Base-by-base conservation (phyloP, 441 rosid species). In the Lepidium campestre region DNA sequence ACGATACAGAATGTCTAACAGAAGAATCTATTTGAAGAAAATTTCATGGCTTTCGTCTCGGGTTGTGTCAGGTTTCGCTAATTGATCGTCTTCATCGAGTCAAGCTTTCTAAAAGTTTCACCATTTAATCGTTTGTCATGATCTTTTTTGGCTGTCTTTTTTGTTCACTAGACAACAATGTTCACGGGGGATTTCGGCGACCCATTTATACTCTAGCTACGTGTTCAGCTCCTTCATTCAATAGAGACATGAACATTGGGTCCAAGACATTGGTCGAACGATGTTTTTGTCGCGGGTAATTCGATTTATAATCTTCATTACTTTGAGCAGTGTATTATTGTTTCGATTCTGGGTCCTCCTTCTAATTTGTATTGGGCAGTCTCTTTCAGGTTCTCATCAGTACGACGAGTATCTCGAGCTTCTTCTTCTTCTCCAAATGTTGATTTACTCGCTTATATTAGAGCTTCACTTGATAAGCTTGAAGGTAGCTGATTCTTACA, bases 351-450 rank as follows among this genome's bases (percentile, higher is more conserved):
- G 39, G 25, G 29, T 50, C 23, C 18, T 20, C 17, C 50, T 74
- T 65, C 73, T 79, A 79, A 91, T 70, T 84, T 76, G 76, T 74
- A 27, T 60, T 71, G 18, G 71, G 70, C 84, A 76, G 83, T 80
- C 68, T 75, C 69, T 78, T 82, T 70, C 89, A 90, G 96, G 82
- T 81, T 74, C 66, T 78, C 91, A 63, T 81, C 91, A 73, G 68
- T 58, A 25, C 73, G 82, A 53, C 77, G 81, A 66, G 77, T 65
- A 52, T 71, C 85, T 60, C 62, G 65, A 58, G 76, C 75, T 66
- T 56, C 60, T 50, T 25, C 75, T 55, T 45, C 70, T 70, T 41
- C 62, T 57, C 63, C 72, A 55, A 57, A 66, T 56, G 75, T 48
- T 80, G 85, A 75, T 65, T 37, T 86, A 6, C 49, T 82, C 64